Evolutionary conservation across 1,139 yeast species (phyloP).

Genomic region (Saccharomyces hybrid): DNA sequence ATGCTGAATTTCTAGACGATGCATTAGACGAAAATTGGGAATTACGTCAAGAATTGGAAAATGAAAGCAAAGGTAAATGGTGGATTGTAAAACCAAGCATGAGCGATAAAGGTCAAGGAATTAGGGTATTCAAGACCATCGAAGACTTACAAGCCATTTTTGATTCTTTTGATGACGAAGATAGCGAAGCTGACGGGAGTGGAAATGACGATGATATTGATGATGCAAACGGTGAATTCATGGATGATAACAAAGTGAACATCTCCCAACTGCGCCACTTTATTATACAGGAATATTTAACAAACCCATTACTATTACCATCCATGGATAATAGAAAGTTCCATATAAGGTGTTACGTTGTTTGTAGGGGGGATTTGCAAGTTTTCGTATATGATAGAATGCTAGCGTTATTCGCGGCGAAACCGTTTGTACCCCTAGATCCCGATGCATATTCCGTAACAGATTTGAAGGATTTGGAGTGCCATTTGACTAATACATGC

Average conservation of each 20-base stretch:
- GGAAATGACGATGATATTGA: constrained; percentile 35
- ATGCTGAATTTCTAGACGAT: constrained; percentile 93
- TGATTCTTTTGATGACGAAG: constrained; percentile 73
- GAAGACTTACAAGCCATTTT: constrained; percentile 77
- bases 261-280: constrained; percentile 87
- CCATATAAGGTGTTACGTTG: constrained; percentile 79
- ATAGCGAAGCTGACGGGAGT: constrained; percentile 48
- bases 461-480: constrained; percentile 34
- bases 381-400: constrained; percentile 77
- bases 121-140: constrained; percentile 67
- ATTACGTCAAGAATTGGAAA: constrained; percentile 65
- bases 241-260: constrained; percentile 46
- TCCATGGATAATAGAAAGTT: constrained; percentile 66
- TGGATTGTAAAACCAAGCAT: constrained; percentile 94
- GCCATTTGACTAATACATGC: constrained; percentile 92
- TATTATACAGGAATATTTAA: constrained; percentile 73
- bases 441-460: constrained; percentile 28
- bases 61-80: constrained; percentile 49
- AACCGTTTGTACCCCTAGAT: constrained; percentile 40
- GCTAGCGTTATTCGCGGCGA: constrained; percentile 70
- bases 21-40: constrained; percentile 89
- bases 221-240: constrained; percentile 33
- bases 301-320: constrained; percentile 56
- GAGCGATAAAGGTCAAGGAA: constrained; percentile 97
- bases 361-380: constrained; percentile 62